Evolutionary conservation across 1,284 basidiomycete species (phyloP), one percentile per base, ranked within the genome.

Genomic region (Lentinula novae-zelandiae): DNA sequence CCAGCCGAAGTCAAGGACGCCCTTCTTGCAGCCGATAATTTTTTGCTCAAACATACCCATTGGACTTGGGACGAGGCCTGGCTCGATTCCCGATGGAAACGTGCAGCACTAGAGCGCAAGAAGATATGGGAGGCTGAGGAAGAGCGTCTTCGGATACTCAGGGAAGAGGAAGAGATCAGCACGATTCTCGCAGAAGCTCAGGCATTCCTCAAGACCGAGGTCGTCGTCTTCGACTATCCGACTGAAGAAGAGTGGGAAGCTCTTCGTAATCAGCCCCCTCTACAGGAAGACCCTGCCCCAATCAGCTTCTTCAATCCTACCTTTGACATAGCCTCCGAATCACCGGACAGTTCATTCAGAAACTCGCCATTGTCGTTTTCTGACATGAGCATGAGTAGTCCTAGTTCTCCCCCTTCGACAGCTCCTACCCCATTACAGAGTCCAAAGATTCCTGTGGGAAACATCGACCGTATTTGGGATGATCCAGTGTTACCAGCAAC

Each of bases 221-320:
- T 27, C 12, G 15, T 39, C 12, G 38, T 8, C 3, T 38, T 27
- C 10, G 42, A 56, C 12, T 56, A 56, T 20, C 42, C 42, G 4
- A 56, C 54, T 15, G 54, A 44, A 10, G 54, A 44, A 46, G 54
- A 56, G 40, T 56, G 39, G 54, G 54, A 31, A 9, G 39, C 54
- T 5, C 42, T 44, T 27, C 53, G 17, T 27, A 54, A 50, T 10
- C 13, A 50, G 7, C 27, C 22, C 15, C 27, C 49, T 31, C 15
- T 33, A 13, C 27, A 50, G 15, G 31, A 34, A n/a, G 27, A 15
- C 13, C n/a, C 12, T 13, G 6, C 42, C 12, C 49, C 49, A n/a
- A 31, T 13, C 17, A 2, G 9, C 33, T 10, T 8, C 46, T 48
- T 48, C 17, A 20, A 22, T 22, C 22, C 22, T 22, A 22, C 22